phyloP scores from a whole-genome alignment of 2,329 filamentous ascomycete genomes.

The Hypoxylon sp. region DNA sequence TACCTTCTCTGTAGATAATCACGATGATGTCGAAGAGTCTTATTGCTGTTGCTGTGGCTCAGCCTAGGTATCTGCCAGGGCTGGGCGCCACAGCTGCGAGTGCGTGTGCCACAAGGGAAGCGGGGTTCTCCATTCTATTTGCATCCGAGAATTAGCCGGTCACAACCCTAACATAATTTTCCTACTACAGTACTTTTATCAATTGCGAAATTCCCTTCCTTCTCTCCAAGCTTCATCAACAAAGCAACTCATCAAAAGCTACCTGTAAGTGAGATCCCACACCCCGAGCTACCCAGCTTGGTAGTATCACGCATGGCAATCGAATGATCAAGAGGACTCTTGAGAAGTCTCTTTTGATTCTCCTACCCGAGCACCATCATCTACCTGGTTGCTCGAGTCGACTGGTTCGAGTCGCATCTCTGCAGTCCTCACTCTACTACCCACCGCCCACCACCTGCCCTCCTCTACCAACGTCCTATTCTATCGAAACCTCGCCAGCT shows the following conservation, averaged over 20 bases:
- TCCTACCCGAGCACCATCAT: constrained; percentile 6
- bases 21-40: not conserved
- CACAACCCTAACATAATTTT: constrained; percentile 44
- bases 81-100: not conserved
- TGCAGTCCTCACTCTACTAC: constrained; percentile 14
- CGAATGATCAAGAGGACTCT: not conserved
- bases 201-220: constrained; percentile 40
- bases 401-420: constrained; percentile 13
- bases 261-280: constrained; percentile 39
- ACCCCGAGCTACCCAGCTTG: not conserved
- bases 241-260: constrained; percentile 46
- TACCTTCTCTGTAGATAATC: not conserved
- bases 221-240: constrained; percentile 43
- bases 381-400: constrained; percentile 1
- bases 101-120: not conserved
- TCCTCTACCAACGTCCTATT: too few relatives aligned
- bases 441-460: constrained; percentile 8
- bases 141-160: constrained; percentile 41
- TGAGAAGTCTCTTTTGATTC: not conserved
- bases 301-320: not conserved
- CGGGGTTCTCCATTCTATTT: constrained; percentile 8
- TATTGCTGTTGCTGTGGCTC: too few relatives aligned
- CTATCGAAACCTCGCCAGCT: constrained; percentile 16
- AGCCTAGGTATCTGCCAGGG: too few relatives aligned
- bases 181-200: constrained; percentile 39